These are phyloP conservation scores for Candida andamanensis DNA, from an alignment of 805 yeast species.

Conservation along the genomic window DNA sequence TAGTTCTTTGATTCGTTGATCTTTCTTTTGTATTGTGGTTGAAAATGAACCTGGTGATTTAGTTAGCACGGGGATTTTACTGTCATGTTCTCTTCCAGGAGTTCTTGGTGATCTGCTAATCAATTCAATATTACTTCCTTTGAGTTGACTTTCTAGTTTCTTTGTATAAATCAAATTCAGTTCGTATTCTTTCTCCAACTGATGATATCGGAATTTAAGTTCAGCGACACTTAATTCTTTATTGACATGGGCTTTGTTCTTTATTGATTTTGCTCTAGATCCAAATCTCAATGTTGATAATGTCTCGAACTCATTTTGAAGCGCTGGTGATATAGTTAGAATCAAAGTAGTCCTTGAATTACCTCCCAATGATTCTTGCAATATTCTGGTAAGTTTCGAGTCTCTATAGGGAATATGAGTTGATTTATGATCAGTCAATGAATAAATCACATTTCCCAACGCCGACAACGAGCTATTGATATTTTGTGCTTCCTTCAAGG, in stretches of 20 bases:
- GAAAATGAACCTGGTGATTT: conserved; percentile 5
- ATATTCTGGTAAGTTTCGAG: conserved; percentile 66
- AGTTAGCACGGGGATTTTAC: conserved; percentile 7
- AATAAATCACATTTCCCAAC: conserved; percentile 75
- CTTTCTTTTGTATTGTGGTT: conserved; percentile 24
- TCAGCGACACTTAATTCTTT: conserved; percentile 51
- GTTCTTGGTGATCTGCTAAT: conserved; percentile 11
- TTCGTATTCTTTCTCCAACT: conserved; percentile 30
- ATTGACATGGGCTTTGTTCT: conserved; percentile 62
- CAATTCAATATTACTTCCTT: not conserved
- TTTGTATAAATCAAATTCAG: conserved; percentile 27
- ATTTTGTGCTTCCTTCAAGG: conserved; percentile 77
- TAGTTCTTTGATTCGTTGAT: conserved; percentile 24
- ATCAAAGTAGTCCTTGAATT: conserved; percentile 80
- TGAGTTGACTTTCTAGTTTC: conserved; percentile 39
- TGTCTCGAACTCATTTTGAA: conserved; percentile 73
- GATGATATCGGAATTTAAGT: conserved; percentile 35
- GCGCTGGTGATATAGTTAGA: conserved; percentile 84
- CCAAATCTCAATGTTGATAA: conserved; percentile 85
- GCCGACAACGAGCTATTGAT: conserved; percentile 75
- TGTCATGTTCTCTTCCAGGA: conserved; percentile 11
- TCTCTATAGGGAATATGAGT: conserved; percentile 83
- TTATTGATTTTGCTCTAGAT: conserved; percentile 75
- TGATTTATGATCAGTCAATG: conserved; percentile 64
- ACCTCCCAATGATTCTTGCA: conserved; percentile 85